phyloP scores from a whole-genome alignment of 192 early-diverging fungal species.

The Phlyctochytrium planicorne region DNA sequence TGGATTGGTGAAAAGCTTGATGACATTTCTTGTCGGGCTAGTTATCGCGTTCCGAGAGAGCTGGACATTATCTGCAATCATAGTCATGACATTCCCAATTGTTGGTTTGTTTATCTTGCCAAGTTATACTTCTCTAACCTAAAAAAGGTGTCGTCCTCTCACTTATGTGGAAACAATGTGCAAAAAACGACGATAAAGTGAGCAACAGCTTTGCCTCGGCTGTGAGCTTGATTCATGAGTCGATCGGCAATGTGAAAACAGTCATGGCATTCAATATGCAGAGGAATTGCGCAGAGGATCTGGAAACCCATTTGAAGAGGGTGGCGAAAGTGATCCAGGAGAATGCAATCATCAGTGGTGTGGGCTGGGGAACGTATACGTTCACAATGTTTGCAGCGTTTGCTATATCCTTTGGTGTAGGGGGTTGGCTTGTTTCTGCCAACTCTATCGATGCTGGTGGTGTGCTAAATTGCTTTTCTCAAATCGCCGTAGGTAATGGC shows the following conservation, averaged over 20 bases:
- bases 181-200: background rate
- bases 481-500: too few species aligned
- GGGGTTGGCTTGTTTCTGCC: background rate
- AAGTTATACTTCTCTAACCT: background rate
- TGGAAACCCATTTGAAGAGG: background rate
- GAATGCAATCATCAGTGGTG: background rate
- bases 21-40: background rate
- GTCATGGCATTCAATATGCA: background rate
- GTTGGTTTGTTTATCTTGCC: background rate
- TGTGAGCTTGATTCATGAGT: background rate
- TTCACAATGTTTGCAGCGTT: background rate
- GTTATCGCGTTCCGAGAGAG: background rate
- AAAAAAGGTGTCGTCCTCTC: background rate
- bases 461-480: background rate
- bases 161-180: background rate
- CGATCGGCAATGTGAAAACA: background rate
- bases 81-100: background rate
- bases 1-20: background rate
- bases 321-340: background rate
- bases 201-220: background rate
- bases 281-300: background rate
- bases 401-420: conserved; percentile 1
- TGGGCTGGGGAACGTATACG: background rate
- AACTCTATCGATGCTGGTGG: background rate
- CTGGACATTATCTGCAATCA: background rate